Evolutionary conservation across 2,329 filamentous ascomycete species (phyloP).

Genomic region (Mycosphaerella sp.): DNA sequence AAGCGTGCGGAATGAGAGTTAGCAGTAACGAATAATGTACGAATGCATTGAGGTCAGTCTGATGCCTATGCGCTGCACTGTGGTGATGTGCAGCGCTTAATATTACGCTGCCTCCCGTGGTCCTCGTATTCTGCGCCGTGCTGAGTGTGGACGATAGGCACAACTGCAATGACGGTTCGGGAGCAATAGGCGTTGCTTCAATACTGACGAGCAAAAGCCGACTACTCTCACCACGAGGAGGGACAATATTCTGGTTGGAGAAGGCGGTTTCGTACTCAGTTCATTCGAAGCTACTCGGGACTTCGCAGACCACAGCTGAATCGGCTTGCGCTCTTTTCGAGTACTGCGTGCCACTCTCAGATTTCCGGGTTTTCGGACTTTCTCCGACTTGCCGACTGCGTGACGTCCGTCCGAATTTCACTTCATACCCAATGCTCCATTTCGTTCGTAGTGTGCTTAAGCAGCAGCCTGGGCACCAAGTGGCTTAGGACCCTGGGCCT

Average conservation of each 20-base stretch:
- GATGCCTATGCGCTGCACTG: not conserved
- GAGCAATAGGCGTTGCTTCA: too few species aligned
- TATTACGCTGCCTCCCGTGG: too few species aligned
- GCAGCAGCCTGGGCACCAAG: conserved; percentile 29
- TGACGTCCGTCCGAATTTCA: conserved; percentile 6
- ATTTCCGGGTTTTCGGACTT: not conserved
- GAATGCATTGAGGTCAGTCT: not conserved
- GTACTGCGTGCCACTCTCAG: not conserved
- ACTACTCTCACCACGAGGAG: too few species aligned
- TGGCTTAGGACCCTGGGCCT: conserved; percentile 59
- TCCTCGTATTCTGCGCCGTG: too few species aligned
- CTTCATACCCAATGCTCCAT: conserved; percentile 3
- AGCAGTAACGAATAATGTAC: conserved; percentile 7
- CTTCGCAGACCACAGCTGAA: conserved; percentile 3
- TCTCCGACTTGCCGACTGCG: conserved; percentile 2
- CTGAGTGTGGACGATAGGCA: too few species aligned
- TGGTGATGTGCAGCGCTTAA: too few species aligned
- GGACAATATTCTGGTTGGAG: not conserved
- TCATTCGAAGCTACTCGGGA: conserved; percentile 24
- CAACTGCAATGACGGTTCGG: too few species aligned
- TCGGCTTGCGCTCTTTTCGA: not conserved
- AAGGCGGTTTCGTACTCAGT: conserved; percentile 12
- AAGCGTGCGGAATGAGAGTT: conserved; percentile 38
- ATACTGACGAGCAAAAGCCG: too few species aligned
- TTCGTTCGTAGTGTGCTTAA: not conserved